A percentile compares a stretch with the other conserved stretches of the same genome.
Conservation (phyloP, 768 basidiomycete species). For the Phaeolepiota aurea region DNA sequence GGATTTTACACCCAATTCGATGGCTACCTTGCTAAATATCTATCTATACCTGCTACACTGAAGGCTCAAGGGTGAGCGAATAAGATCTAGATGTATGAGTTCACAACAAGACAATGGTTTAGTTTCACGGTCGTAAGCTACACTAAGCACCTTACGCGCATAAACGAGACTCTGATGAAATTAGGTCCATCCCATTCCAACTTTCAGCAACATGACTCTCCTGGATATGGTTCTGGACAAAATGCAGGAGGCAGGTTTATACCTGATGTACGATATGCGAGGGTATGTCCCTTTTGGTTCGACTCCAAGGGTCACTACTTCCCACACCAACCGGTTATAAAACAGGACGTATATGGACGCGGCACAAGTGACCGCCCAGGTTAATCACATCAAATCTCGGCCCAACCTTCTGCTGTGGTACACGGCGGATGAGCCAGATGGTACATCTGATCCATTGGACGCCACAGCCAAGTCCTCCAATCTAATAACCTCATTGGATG, state of each 20-base stretch:
- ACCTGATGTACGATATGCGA: constrained; percentile 83
- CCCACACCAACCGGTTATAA: background rate
- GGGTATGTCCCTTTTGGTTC: constrained; percentile 21
- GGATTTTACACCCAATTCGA: constrained; percentile 68
- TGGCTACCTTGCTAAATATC: constrained; percentile 41
- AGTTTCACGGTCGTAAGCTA: background rate
- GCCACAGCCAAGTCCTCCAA: constrained; percentile 46
- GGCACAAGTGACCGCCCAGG: constrained; percentile 56
- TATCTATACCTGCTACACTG: constrained; percentile 45
- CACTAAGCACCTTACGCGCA: too few relatives aligned
- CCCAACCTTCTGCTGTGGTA: constrained; percentile 69
- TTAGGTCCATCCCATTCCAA: constrained; percentile 65
- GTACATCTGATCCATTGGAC: constrained; percentile 57
- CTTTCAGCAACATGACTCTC: constrained; percentile 50
- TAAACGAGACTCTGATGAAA: too few relatives aligned
- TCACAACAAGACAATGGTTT: too few relatives aligned
- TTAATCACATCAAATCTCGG: constrained; percentile 57
- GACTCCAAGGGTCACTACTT: background rate
- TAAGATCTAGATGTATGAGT: background rate
- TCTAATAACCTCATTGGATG: constrained; percentile 50
- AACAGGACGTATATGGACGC: constrained; percentile 55
- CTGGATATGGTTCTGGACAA: constrained; percentile 53
- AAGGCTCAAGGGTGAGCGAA: constrained; percentile 45
- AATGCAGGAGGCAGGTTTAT: constrained; percentile 63
- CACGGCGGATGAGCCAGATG: constrained; percentile 70